A percentile compares a stretch with the other conserved stretches of the same genome.
Evolutionary conservation across 352 stramenopile genomes (phyloP).

Genomic region (Phytophthora quininea): DNA sequence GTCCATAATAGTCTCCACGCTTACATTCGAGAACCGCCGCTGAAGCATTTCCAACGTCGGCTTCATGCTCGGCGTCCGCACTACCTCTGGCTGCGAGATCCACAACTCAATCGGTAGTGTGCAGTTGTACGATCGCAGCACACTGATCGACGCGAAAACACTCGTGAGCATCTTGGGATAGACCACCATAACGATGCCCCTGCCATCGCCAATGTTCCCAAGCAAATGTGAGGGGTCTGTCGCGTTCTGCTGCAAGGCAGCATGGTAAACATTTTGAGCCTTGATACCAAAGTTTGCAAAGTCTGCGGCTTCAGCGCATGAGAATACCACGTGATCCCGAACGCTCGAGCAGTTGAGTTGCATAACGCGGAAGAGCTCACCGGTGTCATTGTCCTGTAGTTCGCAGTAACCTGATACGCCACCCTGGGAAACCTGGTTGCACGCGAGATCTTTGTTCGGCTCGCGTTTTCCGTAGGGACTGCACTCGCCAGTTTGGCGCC

Average conservation of each 20-base stretch:
- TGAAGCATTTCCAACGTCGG: slow-evolving; percentile 34
- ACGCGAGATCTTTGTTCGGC: slow-evolving; percentile 53
- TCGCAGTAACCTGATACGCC: slow-evolving; percentile 71
- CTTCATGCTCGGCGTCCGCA: slow-evolving; percentile 41
- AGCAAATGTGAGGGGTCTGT: slow-evolving; percentile 27
- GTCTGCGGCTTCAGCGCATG: slow-evolving; percentile 55
- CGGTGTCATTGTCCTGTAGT: slow-evolving; percentile 55
- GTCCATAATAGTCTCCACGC: slow-evolving; percentile 59
- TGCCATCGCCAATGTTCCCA: slow-evolving; percentile 35
- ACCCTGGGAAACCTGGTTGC: slow-evolving; percentile 46
- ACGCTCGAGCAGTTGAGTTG: slow-evolving; percentile 67
- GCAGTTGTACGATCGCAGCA: slow-evolving; percentile 55
- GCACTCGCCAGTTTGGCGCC: slow-evolving; percentile 62
- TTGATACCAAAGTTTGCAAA: slow-evolving; percentile 70
- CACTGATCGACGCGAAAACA: slow-evolving; percentile 63
- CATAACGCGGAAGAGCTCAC: slow-evolving; percentile 75
- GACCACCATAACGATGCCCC: slow-evolving; percentile 74
- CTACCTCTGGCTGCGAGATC: slow-evolving; percentile 55
- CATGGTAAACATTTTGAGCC: slow-evolving; percentile 39
- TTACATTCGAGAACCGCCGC: slow-evolving; percentile 39
- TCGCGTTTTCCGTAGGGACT: slow-evolving; percentile 52
- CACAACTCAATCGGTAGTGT: slow-evolving; percentile 76
- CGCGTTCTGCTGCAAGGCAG: slow-evolving; percentile 24
- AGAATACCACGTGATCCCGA: slow-evolving; percentile 53
- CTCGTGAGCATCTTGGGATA: slow-evolving; percentile 77